Evolutionary conservation across 495 filamentous ascomycete species (phyloP).

Genomic region (Immersiella caudata): DNA sequence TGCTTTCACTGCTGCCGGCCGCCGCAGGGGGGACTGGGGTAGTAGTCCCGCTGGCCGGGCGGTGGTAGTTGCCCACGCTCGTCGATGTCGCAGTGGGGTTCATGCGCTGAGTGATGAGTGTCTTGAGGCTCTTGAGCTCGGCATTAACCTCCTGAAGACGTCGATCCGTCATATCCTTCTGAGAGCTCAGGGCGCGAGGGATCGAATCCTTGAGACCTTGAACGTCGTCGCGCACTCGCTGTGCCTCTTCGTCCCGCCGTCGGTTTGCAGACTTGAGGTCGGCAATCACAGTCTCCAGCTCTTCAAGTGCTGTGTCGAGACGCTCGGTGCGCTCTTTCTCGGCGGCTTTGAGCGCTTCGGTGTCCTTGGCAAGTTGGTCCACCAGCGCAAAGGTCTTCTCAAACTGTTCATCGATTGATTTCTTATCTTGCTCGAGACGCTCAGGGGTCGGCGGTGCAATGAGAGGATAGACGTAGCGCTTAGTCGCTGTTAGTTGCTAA

Average conservation of each 20-base stretch:
- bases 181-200: conserved; percentile 82
- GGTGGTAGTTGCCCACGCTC: conserved; percentile 39
- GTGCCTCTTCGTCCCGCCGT: conserved; percentile 80
- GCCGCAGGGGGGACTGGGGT: conserved; percentile 38
- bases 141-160: conserved; percentile 80
- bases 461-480: conserved; percentile 89
- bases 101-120: conserved; percentile 79
- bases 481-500: conserved; percentile 21
- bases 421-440: conserved; percentile 90
- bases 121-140: conserved; percentile 92
- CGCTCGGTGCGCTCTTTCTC: conserved; percentile 84
- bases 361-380: conserved; percentile 89
- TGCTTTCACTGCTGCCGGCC: conserved; percentile 34
- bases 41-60: conserved; percentile 41
- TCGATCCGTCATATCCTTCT: conserved; percentile 80
- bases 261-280: conserved; percentile 78
- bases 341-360: conserved; percentile 77
- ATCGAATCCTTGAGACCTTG: conserved; percentile 78
- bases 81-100: conserved; percentile 50
- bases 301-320: conserved; percentile 77
- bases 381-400: conserved; percentile 86
- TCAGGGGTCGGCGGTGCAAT: conserved; percentile 92
- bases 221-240: conserved; percentile 84
- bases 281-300: conserved; percentile 79
- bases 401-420: conserved; percentile 87